Conservation (phyloP, 345 rosid genomes). For the Melaleuca quinquenervia region DNA sequence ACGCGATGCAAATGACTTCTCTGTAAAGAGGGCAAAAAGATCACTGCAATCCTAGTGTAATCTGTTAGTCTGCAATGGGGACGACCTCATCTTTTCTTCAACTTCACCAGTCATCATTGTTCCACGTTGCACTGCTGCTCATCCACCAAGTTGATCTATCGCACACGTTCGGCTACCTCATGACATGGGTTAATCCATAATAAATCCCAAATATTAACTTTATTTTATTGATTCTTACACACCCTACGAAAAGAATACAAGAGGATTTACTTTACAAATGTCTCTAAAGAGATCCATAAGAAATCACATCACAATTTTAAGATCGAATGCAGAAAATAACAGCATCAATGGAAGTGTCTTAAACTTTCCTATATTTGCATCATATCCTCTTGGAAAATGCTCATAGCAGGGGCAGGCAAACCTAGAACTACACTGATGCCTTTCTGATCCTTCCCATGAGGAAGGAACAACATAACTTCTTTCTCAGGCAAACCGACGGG, state of each 20-base stretch:
- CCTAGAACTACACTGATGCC: conserved; percentile 74
- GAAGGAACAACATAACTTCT: conserved; percentile 70
- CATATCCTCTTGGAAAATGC: conserved; percentile 38
- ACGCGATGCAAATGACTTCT: background rate
- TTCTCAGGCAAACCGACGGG: conserved; percentile 86
- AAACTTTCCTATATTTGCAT: background rate
- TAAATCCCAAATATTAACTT: background rate
- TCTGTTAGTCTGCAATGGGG: background rate
- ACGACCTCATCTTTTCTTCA: background rate
- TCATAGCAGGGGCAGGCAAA: conserved; percentile 71
- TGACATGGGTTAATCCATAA: background rate
- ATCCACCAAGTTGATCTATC: background rate
- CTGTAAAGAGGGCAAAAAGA: background rate
- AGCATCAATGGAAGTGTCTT: background rate
- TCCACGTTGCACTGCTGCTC: background rate
- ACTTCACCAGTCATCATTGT: background rate
- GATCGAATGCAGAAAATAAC: background rate
- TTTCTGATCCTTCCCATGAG: conserved; percentile 71
- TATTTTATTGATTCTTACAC: background rate
- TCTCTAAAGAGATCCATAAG: background rate
- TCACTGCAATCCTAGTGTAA: background rate
- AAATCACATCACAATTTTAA: background rate
- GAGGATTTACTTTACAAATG: background rate
- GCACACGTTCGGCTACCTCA: background rate
- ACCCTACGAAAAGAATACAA: background rate